A percentile compares a stretch with the other conserved stretches of the same genome.
Conservation (phyloP, 1,284 basidiomycete genomes). For the Rhodotorula sp. region DNA sequence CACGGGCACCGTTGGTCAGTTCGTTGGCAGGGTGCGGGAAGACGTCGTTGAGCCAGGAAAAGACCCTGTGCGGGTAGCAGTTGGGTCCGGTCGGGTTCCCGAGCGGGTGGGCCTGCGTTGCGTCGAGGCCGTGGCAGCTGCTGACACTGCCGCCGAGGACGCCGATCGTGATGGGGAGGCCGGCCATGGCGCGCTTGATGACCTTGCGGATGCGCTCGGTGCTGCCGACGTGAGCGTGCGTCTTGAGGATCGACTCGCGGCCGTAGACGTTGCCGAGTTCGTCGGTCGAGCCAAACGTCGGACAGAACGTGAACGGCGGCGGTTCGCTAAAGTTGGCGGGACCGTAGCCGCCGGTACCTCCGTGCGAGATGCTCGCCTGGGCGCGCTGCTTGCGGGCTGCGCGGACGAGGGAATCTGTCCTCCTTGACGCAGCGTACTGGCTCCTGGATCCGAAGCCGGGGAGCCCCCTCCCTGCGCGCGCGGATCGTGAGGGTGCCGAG, state of each 20-base stretch:
- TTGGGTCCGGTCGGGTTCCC: slow-evolving; percentile 76
- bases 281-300: slow-evolving; percentile 77
- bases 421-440: slow-evolving; percentile 22
- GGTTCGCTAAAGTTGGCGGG: slow-evolving; percentile 53
- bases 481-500: slow-evolving; percentile 10
- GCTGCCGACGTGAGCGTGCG: slow-evolving; percentile 73
- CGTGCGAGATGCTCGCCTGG: slow-evolving; percentile 33
- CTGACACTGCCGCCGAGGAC: slow-evolving; percentile 90
- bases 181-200: slow-evolving; percentile 76
- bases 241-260: slow-evolving; percentile 69
- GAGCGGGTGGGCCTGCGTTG: slow-evolving; percentile 46
- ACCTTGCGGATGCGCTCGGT: slow-evolving; percentile 80
- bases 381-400: slow-evolving; percentile 36
- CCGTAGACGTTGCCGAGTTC: slow-evolving; percentile 74
- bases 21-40: slow-evolving; percentile 93
- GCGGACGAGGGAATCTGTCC: slow-evolving; percentile 38
- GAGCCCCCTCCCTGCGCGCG: slow-evolving; percentile 29
- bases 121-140: slow-evolving; percentile 87
- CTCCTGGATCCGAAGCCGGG: slow-evolving; percentile 35
- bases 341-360: slow-evolving; percentile 39
- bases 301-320: slow-evolving; percentile 82
- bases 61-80: slow-evolving; percentile 87
- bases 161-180: slow-evolving; percentile 83
- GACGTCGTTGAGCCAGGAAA: slow-evolving; percentile 89
- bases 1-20: slow-evolving; percentile 81